phyloP scores from a whole-genome alignment of 164 flowering plant species.

The Umbellularia californica region DNA sequence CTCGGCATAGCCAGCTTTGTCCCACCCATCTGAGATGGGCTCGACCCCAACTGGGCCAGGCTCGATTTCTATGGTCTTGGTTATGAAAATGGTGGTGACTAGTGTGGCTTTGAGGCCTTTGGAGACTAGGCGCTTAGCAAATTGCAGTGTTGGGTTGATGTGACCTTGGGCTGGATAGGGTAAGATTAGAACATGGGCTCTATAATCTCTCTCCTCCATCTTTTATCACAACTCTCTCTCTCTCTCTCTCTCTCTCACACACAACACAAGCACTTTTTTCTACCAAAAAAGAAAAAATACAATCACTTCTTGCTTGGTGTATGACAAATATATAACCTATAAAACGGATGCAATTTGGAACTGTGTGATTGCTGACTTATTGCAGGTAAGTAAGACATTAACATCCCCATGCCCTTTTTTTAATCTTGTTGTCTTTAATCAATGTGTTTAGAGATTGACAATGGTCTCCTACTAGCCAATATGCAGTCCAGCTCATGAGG shows the following conservation, averaged over 20 bases:
- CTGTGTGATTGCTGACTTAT: too few species aligned
- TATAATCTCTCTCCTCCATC: constrained; percentile 6
- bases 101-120: constrained; percentile 13
- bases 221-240: background rate
- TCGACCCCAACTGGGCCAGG: constrained; percentile 3
- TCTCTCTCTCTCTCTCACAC: background rate
- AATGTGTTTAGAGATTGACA: too few species aligned
- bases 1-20: constrained; percentile 15
- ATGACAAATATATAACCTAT: too few species aligned
- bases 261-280: background rate
- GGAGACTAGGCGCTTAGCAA: constrained; percentile 14
- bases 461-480: too few species aligned
- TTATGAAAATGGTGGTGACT: constrained; percentile 19
- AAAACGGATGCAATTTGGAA: too few species aligned
- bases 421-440: too few species aligned
- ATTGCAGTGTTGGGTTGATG: constrained; percentile 22
- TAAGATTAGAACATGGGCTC: constrained; percentile 18
- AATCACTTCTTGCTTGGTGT: background rate
- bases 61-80: constrained; percentile 7
- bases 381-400: too few species aligned
- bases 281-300: too few species aligned
- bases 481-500: too few species aligned
- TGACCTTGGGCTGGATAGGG: constrained; percentile 24
- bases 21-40: constrained; percentile 32
- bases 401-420: too few species aligned